Percentiles rank a stretch among this genome's conserved stretches.
Evolutionary conservation across 352 stramenopile species (phyloP).

Genomic region (Halophytophthora polymorphica): DNA sequence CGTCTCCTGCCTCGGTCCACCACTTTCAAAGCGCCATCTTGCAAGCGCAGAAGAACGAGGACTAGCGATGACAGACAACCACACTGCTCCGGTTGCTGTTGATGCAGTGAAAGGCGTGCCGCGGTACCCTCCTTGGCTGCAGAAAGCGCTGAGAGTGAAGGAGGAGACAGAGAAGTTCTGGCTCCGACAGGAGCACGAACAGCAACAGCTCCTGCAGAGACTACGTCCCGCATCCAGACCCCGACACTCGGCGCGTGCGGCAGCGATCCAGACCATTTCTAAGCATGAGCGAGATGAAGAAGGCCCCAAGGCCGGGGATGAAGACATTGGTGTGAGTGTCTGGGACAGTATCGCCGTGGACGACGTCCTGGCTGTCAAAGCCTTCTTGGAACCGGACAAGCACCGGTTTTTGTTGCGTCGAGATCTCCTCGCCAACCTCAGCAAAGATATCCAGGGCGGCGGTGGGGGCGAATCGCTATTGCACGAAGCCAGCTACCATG

Average conservation of each 20-base stretch:
- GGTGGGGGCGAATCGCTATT: constrained; percentile 42
- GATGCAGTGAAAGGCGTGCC: constrained; percentile 8
- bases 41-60: no score
- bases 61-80: no score
- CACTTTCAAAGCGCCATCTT: no score
- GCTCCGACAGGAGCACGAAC: constrained; percentile 14
- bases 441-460: constrained; percentile 1
- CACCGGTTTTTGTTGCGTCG: constrained; percentile 32
- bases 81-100: no score
- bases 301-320: not conserved
- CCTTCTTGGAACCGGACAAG: constrained; percentile 27
- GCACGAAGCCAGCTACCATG: constrained; percentile 47
- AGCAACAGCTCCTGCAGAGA: constrained; percentile 17
- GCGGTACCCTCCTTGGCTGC: constrained; percentile 66
- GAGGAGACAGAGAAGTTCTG: constrained; percentile 37
- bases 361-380: constrained; percentile 26
- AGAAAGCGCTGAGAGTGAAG: constrained; percentile 46
- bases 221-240: constrained; percentile 12
- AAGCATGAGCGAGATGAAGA: constrained; percentile 9
- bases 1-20: no score
- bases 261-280: constrained; percentile 2
- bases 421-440: constrained; percentile 10
- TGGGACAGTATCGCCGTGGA: constrained; percentile 44
- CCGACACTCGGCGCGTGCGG: constrained; percentile 5
- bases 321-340: constrained; percentile 17